Base-by-base conservation (phyloP, 371 early-diverging fungal species). In the Actinomucor elegans region DNA sequence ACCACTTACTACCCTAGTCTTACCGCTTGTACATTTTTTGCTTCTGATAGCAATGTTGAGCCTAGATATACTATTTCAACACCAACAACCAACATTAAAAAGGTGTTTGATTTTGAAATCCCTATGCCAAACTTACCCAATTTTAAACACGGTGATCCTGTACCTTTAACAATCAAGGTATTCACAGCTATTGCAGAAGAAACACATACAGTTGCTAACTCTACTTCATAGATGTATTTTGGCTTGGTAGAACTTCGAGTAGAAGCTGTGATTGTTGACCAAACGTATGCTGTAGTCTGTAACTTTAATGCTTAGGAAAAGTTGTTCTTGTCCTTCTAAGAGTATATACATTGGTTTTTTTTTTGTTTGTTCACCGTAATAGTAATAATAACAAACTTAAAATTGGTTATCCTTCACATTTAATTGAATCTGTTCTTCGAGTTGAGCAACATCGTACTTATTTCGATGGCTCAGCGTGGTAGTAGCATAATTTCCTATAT, bases 161-260 rank as follows among this genome's bases (percentile, higher is more conserved):
- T 73, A n/a, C 67, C 75, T 6, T 41, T 74, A 18, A 63, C 58
- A 9, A 75, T 75, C 36, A 75, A 69, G 55, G 69, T 66, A 67
- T 35, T 36, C 12, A 11, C 0, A 18, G 5, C 29, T 5, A 2
- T 18, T 26, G 2, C 33, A 21, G 5, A 35, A 33, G 1, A 21
- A 24, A 26, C 15, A 24, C n/a, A 2, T 12, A 28, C 11, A 1
- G 7, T 17, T 35, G 15, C 8, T 10, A 5, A 28, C 26, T 38
- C 20, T 29, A 27, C 6, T 24, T 33, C 14, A 11, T 40, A 80
- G 73, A 83, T 81, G 80, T 80, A 83, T 43, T 83, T 83, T 64
- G 84, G 84, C 44, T 80, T 81, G 56, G 72, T 80, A 3, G 84
- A 83, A 46, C 66, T 81, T 37, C 70, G 81, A 35, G 84, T 81